Conservation (phyloP, 805 yeast genomes). For the Wickerhamomyces xylosicus region DNA sequence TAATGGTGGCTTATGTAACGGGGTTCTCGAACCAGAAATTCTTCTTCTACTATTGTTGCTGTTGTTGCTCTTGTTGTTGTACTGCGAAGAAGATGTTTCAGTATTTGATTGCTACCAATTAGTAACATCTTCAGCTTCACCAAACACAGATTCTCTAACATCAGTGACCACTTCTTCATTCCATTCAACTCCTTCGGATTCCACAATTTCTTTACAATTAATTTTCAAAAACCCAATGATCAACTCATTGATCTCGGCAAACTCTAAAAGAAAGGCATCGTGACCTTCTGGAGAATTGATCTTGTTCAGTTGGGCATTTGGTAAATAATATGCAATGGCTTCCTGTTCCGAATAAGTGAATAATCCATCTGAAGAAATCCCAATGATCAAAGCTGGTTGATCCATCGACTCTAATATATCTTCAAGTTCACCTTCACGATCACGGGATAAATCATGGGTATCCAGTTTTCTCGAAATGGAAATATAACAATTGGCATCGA, state of each 20-base stretch:
- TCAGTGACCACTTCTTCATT: constrained; percentile 32
- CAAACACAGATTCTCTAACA: constrained; percentile 62
- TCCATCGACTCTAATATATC: constrained; percentile 45
- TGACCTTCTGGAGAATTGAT: constrained; percentile 94
- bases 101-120: constrained; percentile 58
- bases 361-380: constrained; percentile 85
- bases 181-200: constrained; percentile 31
- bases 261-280: constrained; percentile 91
- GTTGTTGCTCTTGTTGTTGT: too few species aligned
- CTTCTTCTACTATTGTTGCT: too few species aligned
- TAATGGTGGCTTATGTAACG: too few species aligned
- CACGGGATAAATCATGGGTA: constrained; percentile 89
- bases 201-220: constrained; percentile 50
- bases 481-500: constrained; percentile 95
- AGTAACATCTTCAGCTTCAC: constrained; percentile 92
- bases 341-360: constrained; percentile 91
- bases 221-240: constrained; percentile 55
- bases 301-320: constrained; percentile 55
- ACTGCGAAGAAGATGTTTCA: too few species aligned
- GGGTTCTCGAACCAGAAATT: too few species aligned
- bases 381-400: constrained; percentile 79
- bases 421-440: constrained; percentile 35
- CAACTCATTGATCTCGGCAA: constrained; percentile 65
- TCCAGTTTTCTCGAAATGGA: constrained; percentile 89
- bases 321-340: constrained; percentile 64